Percentiles rank a stretch among this genome's conserved stretches.
Conservation (phyloP, 768 basidiomycete species). For the Amanita thiersii region DNA sequence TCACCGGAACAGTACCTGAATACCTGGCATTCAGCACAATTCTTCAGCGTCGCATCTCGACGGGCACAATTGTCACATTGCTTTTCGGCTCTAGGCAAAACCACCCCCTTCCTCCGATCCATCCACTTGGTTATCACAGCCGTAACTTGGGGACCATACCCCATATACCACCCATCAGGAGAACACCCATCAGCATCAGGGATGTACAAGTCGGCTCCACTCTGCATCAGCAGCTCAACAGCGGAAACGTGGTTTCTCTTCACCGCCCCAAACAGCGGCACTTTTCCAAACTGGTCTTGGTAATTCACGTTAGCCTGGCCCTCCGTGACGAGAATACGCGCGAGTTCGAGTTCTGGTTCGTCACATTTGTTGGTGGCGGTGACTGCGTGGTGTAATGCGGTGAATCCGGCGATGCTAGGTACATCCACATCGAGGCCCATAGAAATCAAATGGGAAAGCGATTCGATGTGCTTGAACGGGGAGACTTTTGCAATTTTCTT, state of each 20-base stretch:
- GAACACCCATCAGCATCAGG: constrained; percentile 28
- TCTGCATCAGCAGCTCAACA: constrained; percentile 41
- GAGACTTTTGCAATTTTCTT: not conserved
- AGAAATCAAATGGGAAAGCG: constrained; percentile 32
- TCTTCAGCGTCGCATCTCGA: constrained; percentile 23
- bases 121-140: constrained; percentile 39
- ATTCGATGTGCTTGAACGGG: constrained; percentile 21
- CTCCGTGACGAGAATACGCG: constrained; percentile 28
- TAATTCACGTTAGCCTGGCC: constrained; percentile 41
- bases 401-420: constrained; percentile 39
- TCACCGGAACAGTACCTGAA: constrained; percentile 44
- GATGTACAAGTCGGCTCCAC: constrained; percentile 35
- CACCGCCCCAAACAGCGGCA: constrained; percentile 28
- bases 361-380: constrained; percentile 20
- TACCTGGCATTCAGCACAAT: constrained; percentile 35
- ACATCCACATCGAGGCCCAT: constrained; percentile 30
- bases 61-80: constrained; percentile 29
- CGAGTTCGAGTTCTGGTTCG: constrained; percentile 20
- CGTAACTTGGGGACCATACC: constrained; percentile 34
- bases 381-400: constrained; percentile 35
- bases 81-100: constrained; percentile 34
- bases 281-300: constrained; percentile 40
- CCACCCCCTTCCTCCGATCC: constrained; percentile 34
- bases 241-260: constrained; percentile 19
- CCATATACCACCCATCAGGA: constrained; percentile 20